Conservation (phyloP, 305 asterid genomes). For the Fraxinus nigra region DNA sequence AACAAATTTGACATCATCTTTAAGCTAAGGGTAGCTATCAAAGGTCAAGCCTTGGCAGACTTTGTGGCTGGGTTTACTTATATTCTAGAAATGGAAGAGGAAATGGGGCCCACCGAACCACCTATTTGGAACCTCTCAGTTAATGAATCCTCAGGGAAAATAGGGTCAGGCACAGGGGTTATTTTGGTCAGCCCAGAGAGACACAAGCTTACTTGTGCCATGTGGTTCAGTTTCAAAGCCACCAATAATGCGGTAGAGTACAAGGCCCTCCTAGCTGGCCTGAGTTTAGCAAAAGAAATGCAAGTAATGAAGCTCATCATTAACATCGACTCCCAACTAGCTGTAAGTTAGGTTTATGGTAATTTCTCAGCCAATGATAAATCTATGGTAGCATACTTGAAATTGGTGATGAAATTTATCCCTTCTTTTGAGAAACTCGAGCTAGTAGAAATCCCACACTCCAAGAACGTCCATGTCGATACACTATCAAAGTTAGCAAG, state of each 20-base stretch:
- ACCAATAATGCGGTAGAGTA: background rate
- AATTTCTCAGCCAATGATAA: no score
- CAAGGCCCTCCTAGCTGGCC: background rate
- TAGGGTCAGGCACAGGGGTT: background rate
- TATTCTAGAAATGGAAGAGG: background rate
- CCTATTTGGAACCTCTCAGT: background rate
- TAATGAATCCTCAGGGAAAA: background rate
- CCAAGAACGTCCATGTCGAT: no score
- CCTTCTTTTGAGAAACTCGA: no score
- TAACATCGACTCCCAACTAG: background rate
- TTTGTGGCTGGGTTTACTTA: no score
- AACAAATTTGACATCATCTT: background rate
- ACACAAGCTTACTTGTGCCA: no score
- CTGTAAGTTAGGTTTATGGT: no score
- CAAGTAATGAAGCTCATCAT: background rate
- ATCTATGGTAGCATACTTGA: no score
- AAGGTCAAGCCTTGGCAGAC: no score
- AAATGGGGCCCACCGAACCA: background rate
- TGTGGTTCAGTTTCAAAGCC: background rate
- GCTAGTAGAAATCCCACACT: no score
- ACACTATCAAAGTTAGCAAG: no score
- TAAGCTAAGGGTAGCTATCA: no score
- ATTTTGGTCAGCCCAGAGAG: background rate
- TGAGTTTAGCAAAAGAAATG: background rate
- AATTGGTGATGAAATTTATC: no score